Evolutionary conservation across 805 yeast genomes (phyloP).

Genomic region (Brettanomyces custersianus): DNA sequence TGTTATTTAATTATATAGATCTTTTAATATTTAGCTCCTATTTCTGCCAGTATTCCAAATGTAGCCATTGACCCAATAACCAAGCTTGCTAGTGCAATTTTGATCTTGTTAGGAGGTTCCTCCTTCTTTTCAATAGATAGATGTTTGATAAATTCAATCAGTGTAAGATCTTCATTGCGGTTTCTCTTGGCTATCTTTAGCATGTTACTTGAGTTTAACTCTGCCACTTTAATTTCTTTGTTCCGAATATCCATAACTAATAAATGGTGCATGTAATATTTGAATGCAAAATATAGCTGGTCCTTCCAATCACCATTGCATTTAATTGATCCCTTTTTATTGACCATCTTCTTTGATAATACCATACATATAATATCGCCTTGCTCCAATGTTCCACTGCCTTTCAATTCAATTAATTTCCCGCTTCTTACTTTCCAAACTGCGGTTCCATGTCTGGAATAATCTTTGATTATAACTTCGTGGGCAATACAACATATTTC

Average conservation of each 20-base stretch:
- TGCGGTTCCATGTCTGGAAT: neutral
- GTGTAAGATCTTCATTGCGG: no score
- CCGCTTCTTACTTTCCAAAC: neutral
- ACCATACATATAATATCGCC: neutral
- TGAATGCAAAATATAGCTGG: neutral
- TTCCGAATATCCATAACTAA: no score
- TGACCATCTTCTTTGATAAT: neutral
- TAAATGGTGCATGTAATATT: neutral
- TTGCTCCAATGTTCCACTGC: neutral
- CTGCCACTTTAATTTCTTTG: no score
- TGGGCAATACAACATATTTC: constrained; percentile 6
- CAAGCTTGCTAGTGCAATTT: constrained; percentile 6
- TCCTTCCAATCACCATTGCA: neutral
- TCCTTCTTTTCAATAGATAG: no score
- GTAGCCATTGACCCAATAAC: constrained; percentile 15
- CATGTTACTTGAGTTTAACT: no score
- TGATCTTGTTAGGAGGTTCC: no score
- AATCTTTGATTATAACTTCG: neutral
- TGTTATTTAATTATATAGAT: constrained; percentile 2
- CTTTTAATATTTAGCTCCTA: constrained; percentile 8
- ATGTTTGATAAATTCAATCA: no score
- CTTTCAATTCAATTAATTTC: neutral
- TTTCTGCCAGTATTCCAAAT: constrained; percentile 18
- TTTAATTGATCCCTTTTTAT: no score
- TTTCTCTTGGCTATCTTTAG: no score